Conservation (phyloP, 1,284 basidiomycete species). For the Anthracocystis panici-leucophaei region DNA sequence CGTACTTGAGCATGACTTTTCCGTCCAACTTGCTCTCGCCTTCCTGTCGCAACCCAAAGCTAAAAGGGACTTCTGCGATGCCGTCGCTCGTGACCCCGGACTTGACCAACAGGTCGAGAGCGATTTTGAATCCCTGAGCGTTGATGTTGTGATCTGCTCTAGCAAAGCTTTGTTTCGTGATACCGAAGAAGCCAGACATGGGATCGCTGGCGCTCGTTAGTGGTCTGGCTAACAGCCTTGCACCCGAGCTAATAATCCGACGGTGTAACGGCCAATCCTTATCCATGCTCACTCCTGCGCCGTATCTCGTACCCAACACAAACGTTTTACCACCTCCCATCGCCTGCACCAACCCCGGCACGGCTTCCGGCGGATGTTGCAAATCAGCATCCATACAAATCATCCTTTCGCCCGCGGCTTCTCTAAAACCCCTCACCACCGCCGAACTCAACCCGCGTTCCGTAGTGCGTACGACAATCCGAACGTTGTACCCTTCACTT, state of each 20-base stretch:
- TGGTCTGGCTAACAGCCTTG: conserved; percentile 71
- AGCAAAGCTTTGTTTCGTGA: conserved; percentile 68
- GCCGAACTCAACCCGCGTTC: conserved; percentile 72
- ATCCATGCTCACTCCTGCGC: conserved; percentile 72
- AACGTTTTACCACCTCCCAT: conserved; percentile 69
- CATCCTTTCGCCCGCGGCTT: conserved; percentile 71
- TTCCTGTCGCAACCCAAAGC: conserved; percentile 44
- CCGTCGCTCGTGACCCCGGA: conserved; percentile 27
- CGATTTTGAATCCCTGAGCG: conserved; percentile 54
- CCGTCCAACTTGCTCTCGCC: conserved; percentile 49
- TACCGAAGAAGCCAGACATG: conserved; percentile 73
- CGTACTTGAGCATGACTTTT: conserved; percentile 55
- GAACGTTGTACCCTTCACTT: conserved; percentile 71
- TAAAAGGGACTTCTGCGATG: conserved; percentile 48
- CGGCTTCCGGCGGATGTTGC: conserved; percentile 72
- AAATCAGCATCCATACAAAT: conserved; percentile 73
- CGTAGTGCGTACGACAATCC: conserved; percentile 71
- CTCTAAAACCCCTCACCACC: conserved; percentile 72
- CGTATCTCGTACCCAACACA: conserved; percentile 72
- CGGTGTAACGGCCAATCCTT: conserved; percentile 73
- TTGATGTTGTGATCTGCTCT: conserved; percentile 43
- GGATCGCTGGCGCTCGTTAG: conserved; percentile 72
- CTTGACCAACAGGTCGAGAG: conserved; percentile 51
- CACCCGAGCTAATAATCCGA: conserved; percentile 72
- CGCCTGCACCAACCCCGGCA: conserved; percentile 70